These are phyloP conservation scores for Solanum etuberosum DNA, from an alignment of 257 asterid genomes.

Conservation along the genomic window DNA sequence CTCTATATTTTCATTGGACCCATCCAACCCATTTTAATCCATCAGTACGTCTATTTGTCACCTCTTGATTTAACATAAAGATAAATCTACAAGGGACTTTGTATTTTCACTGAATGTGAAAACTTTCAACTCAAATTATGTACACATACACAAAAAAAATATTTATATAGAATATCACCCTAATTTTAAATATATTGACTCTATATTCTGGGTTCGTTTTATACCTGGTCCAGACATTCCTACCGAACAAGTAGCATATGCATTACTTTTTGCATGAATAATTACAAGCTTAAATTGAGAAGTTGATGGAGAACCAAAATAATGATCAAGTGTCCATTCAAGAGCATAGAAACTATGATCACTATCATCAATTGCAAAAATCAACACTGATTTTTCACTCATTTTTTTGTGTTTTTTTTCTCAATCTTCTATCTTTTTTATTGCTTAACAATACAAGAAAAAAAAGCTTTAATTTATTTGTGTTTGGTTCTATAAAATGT, in stretches of 20 bases:
- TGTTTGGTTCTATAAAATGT: neutral
- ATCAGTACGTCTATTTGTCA: neutral
- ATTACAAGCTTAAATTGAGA: neutral
- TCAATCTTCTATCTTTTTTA: neutral
- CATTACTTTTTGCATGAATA: neutral
- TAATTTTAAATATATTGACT: neutral
- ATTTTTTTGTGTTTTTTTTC: neutral
- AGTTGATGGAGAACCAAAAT: neutral
- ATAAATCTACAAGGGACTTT: neutral
- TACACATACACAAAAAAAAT: neutral
- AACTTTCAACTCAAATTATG: neutral
- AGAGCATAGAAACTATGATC: neutral
- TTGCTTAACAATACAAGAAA: neutral
- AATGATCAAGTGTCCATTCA: neutral
- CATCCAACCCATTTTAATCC: too few species aligned
- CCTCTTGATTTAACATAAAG: neutral
- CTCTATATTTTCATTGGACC: neutral
- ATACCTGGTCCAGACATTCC: neutral
- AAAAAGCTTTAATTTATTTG: neutral
- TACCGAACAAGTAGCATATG: neutral
- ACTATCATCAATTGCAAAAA: neutral
- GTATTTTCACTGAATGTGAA: neutral
- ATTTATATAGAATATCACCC: neutral
- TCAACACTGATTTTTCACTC: neutral
- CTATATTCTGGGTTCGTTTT: neutral